A percentile compares a stretch with the other conserved stretches of the same genome.
Conservation (phyloP, 208 protist species). For the Trypanosoma brucei region DNA sequence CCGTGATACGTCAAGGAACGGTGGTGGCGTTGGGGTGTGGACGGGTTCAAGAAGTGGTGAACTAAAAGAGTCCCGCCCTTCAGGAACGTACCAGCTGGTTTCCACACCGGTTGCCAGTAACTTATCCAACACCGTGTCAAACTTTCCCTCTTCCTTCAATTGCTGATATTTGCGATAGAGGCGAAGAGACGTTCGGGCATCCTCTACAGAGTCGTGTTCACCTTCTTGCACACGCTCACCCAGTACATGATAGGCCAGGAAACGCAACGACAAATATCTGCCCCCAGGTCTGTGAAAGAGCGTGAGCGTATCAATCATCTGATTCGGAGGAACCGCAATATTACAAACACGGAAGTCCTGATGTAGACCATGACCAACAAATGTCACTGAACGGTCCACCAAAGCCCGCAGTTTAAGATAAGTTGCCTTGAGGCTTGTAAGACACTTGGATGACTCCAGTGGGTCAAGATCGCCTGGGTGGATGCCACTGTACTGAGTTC, state of each 20-base stretch:
- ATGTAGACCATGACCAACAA: constrained; percentile 94
- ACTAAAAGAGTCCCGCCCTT: constrained; percentile 43
- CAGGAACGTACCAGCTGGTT: constrained; percentile 89
- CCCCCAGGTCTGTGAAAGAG: constrained; percentile 89
- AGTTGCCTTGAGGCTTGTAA: constrained; percentile 93
- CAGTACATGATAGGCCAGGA: constrained; percentile 93
- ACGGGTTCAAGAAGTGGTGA: constrained; percentile 35
- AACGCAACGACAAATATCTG: constrained; percentile 91
- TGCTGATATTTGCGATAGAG: constrained; percentile 88
- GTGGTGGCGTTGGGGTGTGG: constrained; percentile 48
- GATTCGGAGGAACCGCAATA: constrained; percentile 90
- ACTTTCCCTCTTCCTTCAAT: constrained; percentile 62
- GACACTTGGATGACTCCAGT: constrained; percentile 76
- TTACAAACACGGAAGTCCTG: constrained; percentile 97
- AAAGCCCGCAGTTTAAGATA: constrained; percentile 93
- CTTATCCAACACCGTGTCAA: constrained; percentile 77
- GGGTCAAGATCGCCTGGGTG: constrained; percentile 94
- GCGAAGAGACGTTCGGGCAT: constrained; percentile 90
- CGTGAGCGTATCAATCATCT: constrained; percentile 97
- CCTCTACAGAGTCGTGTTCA: constrained; percentile 95
- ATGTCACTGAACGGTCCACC: constrained; percentile 88
- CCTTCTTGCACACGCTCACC: constrained; percentile 92
- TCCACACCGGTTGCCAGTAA: constrained; percentile 83
- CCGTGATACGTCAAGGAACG: constrained; percentile 24
- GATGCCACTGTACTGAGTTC: constrained; percentile 93